phyloP scores from a whole-genome alignment of 2,329 filamentous ascomycete genomes.

The Calcarisporium arbuscula region DNA sequence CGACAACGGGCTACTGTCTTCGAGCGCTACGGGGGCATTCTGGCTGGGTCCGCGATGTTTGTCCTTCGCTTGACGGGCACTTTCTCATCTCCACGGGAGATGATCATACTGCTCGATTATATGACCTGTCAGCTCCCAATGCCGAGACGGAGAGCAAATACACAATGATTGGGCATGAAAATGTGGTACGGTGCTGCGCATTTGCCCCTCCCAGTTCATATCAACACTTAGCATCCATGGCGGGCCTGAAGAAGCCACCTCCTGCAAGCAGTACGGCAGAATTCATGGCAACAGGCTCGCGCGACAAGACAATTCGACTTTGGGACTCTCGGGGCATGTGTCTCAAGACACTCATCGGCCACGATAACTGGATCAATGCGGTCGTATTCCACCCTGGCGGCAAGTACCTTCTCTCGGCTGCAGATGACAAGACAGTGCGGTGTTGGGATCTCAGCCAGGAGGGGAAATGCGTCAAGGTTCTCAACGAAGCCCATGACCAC shows the following conservation, averaged over 20 bases:
- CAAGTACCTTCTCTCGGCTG: slow-evolving; percentile 79
- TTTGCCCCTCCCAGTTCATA: slow-evolving; percentile 78
- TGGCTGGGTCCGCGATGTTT: slow-evolving; percentile 88
- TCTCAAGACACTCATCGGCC: slow-evolving; percentile 76
- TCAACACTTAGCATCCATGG: slow-evolving; percentile 64
- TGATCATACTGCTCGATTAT: slow-evolving; percentile 74
- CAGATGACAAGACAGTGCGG: slow-evolving; percentile 84
- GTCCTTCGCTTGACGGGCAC: slow-evolving; percentile 73
- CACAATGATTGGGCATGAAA: slow-evolving; percentile 79
- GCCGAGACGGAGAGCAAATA: slow-evolving; percentile 71
- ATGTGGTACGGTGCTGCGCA: slow-evolving; percentile 80
- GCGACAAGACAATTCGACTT: slow-evolving; percentile 85
- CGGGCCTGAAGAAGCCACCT: slow-evolving; percentile 78
- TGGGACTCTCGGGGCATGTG: slow-evolving; percentile 82
- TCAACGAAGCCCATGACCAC: slow-evolving; percentile 71
- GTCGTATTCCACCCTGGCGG: slow-evolving; percentile 87
- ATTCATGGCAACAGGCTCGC: slow-evolving; percentile 80
- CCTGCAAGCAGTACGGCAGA: slow-evolving; percentile 68
- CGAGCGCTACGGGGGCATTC: slow-evolving; percentile 82
- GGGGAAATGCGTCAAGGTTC: slow-evolving; percentile 77
- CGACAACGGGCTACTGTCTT: slow-evolving; percentile 85
- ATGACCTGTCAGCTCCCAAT: slow-evolving; percentile 65
- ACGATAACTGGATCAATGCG: slow-evolving; percentile 89
- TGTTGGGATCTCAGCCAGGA: slow-evolving; percentile 93
- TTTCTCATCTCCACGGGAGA: slow-evolving; percentile 79